Percentiles rank a stretch among this genome's conserved stretches.
These are phyloP conservation scores for Cenchrus purpureus DNA, from an alignment of 176 grass and related monocot species.

Conservation along the genomic window DNA sequence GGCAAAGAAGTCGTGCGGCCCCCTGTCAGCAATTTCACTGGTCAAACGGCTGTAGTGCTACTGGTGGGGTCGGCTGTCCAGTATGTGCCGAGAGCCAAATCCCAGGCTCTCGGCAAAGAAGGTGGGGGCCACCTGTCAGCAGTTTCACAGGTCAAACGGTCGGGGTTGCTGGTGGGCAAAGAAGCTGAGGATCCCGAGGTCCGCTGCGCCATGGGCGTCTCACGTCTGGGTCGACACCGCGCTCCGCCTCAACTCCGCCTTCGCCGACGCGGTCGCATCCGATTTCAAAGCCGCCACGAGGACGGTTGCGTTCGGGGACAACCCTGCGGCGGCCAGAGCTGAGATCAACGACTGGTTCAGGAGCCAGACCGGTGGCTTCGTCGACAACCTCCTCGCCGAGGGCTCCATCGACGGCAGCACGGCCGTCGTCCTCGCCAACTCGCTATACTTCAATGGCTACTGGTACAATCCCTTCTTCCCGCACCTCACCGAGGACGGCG, in stretches of 20 bases:
- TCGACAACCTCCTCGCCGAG: constrained; percentile 3
- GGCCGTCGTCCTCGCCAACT: constrained; percentile 25
- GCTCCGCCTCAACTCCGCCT: constrained; percentile 31
- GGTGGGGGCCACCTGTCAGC: too few species aligned
- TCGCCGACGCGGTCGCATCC: not conserved
- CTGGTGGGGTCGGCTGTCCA: too few species aligned
- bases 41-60: too few species aligned
- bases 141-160: too few species aligned
- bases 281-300: not conserved
- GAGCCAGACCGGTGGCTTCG: not conserved
- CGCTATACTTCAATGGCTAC: constrained; percentile 15
- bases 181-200: not conserved
- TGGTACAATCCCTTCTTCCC: constrained; percentile 25
- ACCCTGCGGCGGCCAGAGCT: not conserved
- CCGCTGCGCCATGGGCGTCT: constrained; percentile 14
- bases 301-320: not conserved
- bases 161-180: too few species aligned
- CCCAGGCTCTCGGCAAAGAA: too few species aligned
- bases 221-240: constrained; percentile 33
- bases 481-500: not conserved
- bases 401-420: not conserved
- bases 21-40: too few species aligned
- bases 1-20: too few species aligned
- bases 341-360: constrained; percentile 34
- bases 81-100: too few species aligned